A percentile compares a stretch with the other conserved stretches of the same genome.
phyloP scores from a whole-genome alignment of 179 eudicot genomes.

The Vitellaria paradoxa region DNA sequence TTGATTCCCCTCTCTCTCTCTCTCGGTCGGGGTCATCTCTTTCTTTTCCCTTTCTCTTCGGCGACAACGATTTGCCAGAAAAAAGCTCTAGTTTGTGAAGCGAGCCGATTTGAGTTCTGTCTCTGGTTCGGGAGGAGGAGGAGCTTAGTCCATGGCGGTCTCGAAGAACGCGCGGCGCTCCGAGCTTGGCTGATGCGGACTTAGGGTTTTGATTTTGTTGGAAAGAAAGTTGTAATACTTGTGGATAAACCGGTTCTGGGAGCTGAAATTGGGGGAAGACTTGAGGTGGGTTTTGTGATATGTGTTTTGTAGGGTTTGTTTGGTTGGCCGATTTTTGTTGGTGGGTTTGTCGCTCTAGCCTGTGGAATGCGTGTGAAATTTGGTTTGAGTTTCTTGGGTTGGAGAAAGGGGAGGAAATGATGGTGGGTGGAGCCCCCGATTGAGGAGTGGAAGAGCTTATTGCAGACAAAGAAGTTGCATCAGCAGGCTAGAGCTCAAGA shows the following conservation, averaged over 20 bases:
- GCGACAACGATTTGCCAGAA: conserved; percentile 17
- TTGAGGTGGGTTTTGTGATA: not conserved
- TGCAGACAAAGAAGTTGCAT: conserved; percentile 24
- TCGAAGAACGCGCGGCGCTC: conserved; percentile 9
- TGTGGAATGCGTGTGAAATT: conserved; percentile 15
- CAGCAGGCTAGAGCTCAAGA: conserved; percentile 12
- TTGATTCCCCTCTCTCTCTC: conserved; percentile 10
- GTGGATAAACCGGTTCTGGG: not conserved
- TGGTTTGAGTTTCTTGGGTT: conserved; percentile 11
- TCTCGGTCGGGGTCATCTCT: conserved; percentile 26
- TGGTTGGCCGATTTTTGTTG: too few relatives aligned
- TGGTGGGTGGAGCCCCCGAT: conserved; percentile 31
- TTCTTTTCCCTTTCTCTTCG: not conserved
- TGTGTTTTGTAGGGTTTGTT: conserved; percentile 18
- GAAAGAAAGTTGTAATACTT: not conserved
- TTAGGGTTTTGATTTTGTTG: not conserved
- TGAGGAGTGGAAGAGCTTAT: conserved; percentile 24
- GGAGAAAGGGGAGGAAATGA: conserved; percentile 30
- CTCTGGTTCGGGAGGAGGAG: not conserved
- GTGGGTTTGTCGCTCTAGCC: not conserved
- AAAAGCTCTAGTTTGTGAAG: conserved; percentile 12
- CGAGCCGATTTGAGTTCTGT: too few relatives aligned
- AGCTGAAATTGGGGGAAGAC: not conserved
- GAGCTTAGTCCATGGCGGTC: conserved; percentile 14
- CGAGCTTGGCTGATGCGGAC: conserved; percentile 20